Percentiles rank a stretch among this genome's conserved stretches.
Conservation (phyloP, 768 basidiomycete species). For the Suillus subalutaceus region DNA sequence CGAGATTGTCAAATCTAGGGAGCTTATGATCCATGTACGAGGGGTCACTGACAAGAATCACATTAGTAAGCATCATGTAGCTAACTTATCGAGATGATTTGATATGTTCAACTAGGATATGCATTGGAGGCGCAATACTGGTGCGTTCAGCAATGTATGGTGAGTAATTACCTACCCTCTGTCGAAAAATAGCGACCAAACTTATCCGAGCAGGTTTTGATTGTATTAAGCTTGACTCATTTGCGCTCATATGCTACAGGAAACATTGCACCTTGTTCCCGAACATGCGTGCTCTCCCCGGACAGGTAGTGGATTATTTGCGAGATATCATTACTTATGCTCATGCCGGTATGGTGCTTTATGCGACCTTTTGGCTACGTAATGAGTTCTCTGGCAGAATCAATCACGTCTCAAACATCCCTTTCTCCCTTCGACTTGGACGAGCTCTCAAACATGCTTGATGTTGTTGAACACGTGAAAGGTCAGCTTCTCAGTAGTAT, state of each 20-base stretch:
- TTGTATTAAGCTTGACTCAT: not conserved
- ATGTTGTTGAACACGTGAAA: constrained; percentile 33
- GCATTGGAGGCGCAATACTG: constrained; percentile 11
- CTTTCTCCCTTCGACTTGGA: constrained; percentile 40
- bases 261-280: constrained; percentile 27
- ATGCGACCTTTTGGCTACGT: not conserved
- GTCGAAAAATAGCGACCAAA: not conserved
- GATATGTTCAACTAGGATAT: not conserved
- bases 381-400: constrained; percentile 30
- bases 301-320: not conserved
- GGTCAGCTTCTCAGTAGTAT: constrained; percentile 24
- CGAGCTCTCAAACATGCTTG: constrained; percentile 40
- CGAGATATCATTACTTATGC: constrained; percentile 16
- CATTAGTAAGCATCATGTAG: constrained; percentile 13
- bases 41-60: constrained; percentile 14
- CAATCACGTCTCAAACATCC: constrained; percentile 40
- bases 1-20: constrained; percentile 36
- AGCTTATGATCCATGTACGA: constrained; percentile 37
- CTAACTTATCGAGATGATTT: not conserved
- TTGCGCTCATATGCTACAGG: constrained; percentile 17
- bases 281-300: constrained; percentile 9
- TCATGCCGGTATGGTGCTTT: constrained; percentile 9
- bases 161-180: not conserved
- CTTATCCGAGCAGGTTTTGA: not conserved
- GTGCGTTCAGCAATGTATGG: constrained; percentile 1